Base-by-base conservation (phyloP, 2,329 filamentous ascomycete species). In the Capronia americana region DNA sequence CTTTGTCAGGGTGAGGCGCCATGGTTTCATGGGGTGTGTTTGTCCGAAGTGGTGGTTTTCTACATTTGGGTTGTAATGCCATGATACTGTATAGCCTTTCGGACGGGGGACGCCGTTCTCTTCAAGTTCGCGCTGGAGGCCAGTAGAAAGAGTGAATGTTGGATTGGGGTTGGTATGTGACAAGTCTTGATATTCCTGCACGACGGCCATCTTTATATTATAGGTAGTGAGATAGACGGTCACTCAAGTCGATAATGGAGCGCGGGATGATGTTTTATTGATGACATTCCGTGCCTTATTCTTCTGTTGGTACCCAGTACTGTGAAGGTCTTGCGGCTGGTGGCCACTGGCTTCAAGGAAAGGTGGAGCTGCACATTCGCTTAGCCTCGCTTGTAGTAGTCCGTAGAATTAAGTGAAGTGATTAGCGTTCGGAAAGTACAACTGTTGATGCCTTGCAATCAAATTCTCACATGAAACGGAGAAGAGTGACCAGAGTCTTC, bases 11-110 rank as follows among this genome's bases (percentile, higher is more conserved):
- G 93, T 97, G 70, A 99, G 83, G 41, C 95, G 92, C 94, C 95
- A 98, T 66, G 95, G 95, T 79, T 99, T 99, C 95, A 99, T 99
- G 23, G 95, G 95, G 82, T 99, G 95, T 10, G 92, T 93, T 80
- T 92, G 90, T 71, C 95, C 95, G 78, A 99, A 99, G 79, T 99
- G 95, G 79, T 98, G 94, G 76, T 91, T 91, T 81, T 99, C 95
- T 77, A 98, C 96, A 67, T 92, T 89, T 1, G 93, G 92, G 75
- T 97, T 97, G 80, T 93, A 92, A 78, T 99, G 95, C 80, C 93
- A 98, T 10, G 94, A 97, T 55, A 99, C 94, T 34, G 86, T 93
- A 80, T 96, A 93, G 72, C 93, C 93, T 75, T 90, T 89, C 1
- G 94, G 93, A 41, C 88, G 86, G 60, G 88, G 87, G 74, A 97